These are phyloP conservation scores for Nakaseomyces bracarensis DNA, from an alignment of 1,139 yeast species.

Conservation along the genomic window DNA sequence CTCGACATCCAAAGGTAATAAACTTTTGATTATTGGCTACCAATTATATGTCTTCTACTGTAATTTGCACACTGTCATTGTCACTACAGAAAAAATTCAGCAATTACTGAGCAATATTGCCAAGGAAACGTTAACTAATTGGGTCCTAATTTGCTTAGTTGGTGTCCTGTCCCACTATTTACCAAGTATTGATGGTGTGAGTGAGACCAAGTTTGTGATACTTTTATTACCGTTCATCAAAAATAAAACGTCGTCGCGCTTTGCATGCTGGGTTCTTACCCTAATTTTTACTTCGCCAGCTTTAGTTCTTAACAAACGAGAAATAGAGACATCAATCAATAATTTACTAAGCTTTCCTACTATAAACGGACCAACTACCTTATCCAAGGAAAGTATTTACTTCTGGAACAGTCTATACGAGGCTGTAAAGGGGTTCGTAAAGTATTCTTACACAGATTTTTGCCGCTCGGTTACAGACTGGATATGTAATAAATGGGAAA, in stretches of 20 bases:
- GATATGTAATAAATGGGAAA: background rate
- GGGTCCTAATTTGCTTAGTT: constrained; percentile 36
- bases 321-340: background rate
- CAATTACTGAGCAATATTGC: background rate
- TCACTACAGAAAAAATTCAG: background rate
- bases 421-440: background rate
- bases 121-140: constrained; percentile 18
- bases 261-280: background rate
- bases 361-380: background rate
- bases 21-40: background rate
- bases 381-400: background rate
- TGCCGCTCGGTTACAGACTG: background rate
- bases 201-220: constrained; percentile 32
- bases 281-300: background rate
- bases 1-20: background rate
- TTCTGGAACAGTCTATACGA: background rate
- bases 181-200: constrained; percentile 15
- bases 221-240: constrained; percentile 43
- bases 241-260: constrained; percentile 14
- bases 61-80: background rate
- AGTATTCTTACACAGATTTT: background rate
- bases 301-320: background rate
- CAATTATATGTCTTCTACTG: background rate
- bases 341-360: background rate
- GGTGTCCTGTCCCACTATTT: constrained; percentile 29